phyloP scores from a whole-genome alignment of 1,139 yeast species.

The Yamadazyma pseudoaaseri region DNA sequence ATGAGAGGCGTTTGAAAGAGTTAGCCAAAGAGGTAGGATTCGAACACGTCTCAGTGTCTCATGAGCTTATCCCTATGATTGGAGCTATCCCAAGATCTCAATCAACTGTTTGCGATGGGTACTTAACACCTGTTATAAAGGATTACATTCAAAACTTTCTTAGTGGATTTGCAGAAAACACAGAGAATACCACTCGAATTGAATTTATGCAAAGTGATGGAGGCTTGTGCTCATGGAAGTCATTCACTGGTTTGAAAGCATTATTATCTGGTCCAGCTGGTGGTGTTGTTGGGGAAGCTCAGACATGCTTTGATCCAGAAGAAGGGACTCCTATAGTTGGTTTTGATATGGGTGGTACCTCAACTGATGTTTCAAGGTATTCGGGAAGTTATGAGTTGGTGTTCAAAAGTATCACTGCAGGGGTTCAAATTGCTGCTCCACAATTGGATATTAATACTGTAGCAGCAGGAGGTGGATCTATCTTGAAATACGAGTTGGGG shows the following conservation, averaged over 20 bases:
- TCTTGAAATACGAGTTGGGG: conserved; percentile 44
- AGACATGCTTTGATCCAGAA: conserved; percentile 37
- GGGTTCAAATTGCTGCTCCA: conserved; percentile 44
- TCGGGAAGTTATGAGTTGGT: conserved; percentile 41
- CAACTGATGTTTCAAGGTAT: conserved; percentile 46
- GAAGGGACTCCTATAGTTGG: conserved; percentile 41
- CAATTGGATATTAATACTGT: conserved; percentile 48
- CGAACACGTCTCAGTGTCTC: conserved; percentile 36
- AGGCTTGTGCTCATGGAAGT: conserved; percentile 49
- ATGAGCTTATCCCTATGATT: conserved; percentile 44
- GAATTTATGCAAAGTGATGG: conserved; percentile 51
- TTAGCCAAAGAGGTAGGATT: conserved; percentile 38
- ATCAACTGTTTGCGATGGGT: conserved; percentile 47
- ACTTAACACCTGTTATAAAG: conserved; percentile 37
- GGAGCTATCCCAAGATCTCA: conserved; percentile 44
- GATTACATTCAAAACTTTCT: conserved; percentile 38
- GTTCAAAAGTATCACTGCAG: conserved; percentile 44
- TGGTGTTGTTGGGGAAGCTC: conserved; percentile 50
- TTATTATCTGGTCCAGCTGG: conserved; percentile 53
- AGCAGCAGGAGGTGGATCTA: conserved; percentile 50
- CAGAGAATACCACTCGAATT: conserved; percentile 38
- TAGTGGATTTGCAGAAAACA: conserved; percentile 44
- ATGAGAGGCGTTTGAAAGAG: conserved; percentile 34
- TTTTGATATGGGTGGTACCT: conserved; percentile 49
- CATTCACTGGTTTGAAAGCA: conserved; percentile 47